Evolutionary conservation across 257 asterid genomes (phyloP).

Genomic region (Nemophila menziesii): DNA sequence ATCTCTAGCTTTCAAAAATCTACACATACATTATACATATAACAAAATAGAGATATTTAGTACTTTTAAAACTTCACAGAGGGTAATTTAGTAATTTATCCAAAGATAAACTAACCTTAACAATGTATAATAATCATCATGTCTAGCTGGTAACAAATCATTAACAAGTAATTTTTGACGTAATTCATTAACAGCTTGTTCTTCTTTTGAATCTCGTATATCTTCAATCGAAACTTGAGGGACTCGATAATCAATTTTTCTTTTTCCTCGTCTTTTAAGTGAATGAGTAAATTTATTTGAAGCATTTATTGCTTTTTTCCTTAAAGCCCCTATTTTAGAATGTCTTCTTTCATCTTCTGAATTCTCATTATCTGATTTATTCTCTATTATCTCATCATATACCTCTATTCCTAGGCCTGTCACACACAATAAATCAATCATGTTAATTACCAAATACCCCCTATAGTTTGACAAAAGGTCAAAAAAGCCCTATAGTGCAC

Average conservation of each 20-base stretch:
- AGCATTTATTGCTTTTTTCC: conserved; percentile 46
- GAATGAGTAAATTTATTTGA: conserved; percentile 46
- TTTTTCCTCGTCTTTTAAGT: conserved; percentile 27
- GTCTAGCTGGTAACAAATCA: conserved; percentile 51
- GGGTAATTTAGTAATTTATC: background rate
- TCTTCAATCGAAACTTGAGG: conserved; percentile 34
- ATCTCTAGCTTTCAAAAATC: conserved; percentile 87
- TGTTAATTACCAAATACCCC: no score
- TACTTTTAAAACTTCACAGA: background rate
- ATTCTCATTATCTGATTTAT: conserved; percentile 23
- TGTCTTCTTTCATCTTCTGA: conserved; percentile 37
- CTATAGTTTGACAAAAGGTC: no score
- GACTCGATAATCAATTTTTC: conserved; percentile 19
- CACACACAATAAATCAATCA: background rate
- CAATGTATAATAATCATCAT: conserved; percentile 49
- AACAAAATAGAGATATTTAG: background rate
- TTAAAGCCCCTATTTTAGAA: conserved; percentile 39
- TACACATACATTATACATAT: conserved; percentile 9
- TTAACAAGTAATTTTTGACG: conserved; percentile 48
- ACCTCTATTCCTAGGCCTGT: conserved; percentile 7
- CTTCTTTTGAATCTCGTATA: conserved; percentile 45
- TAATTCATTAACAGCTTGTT: conserved; percentile 46
- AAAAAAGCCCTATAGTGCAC: no score
- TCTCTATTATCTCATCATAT: conserved; percentile 6
- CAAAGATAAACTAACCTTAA: conserved; percentile 25